Base-by-base conservation (phyloP, 345 rosid genomes). In the Hibiscus mutabilis region DNA sequence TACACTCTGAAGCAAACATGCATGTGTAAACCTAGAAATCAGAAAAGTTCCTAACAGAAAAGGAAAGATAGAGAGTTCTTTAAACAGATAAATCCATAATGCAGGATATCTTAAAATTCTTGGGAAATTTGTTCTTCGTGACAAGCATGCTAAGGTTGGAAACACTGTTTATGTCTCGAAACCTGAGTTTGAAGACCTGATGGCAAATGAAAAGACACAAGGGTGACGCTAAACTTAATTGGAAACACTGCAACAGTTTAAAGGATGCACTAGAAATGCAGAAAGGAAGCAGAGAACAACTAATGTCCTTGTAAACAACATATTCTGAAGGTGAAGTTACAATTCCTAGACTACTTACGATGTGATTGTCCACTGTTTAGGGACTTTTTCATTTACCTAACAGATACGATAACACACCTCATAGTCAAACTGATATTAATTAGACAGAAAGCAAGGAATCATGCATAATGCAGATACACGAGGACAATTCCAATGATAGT, bases 401-500 rank as follows among this genome's bases (percentile, higher is more conserved):
- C 58, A 66, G 42, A 47, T 66, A 22, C 1, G 5, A 1, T 24
- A 66, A 46, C 22, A 65, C 6, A 46, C 37, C 69, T 24, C 21
- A 24, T 35, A 57, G 63, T 22, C 14, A 40, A 70, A 13, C 58
- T 59, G 35, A 24, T 40, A 57, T 40, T 13, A 57, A 55, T 27
- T 37, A 57, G 53, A 56, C 72, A 37, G 40, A 55, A 22, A 60
- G 31, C 56, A 60, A 59, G 58, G 24, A 59, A 46, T 37, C 59
- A 47, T 21, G 49, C 57, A 49, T 13, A 62, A 18, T 60, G 46
- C 15, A 44, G 40, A 57, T 18, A 22, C 29, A n/a, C 58, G 70
- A 73, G 31, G 55, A 35, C 52, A 67, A 68, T 46, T 68, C 6
- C 73, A n/a, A 27, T 51, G 49, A 37, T 22, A 67, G 42, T 67